Percentiles rank a stretch among this genome's conserved stretches.
Conservation (phyloP, 768 basidiomycete species). For the Leccinum rimulosum region DNA sequence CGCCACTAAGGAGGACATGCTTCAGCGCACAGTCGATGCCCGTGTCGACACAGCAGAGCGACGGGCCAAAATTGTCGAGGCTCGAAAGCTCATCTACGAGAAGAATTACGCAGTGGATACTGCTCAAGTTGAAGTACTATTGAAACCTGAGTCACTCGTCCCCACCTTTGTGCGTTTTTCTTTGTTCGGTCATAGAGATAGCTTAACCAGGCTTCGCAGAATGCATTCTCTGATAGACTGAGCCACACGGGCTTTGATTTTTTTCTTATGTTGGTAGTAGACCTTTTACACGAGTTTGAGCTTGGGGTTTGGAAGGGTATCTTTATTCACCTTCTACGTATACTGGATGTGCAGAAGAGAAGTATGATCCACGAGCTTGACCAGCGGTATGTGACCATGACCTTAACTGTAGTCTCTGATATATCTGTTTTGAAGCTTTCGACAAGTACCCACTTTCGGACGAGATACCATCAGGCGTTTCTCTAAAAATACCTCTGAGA, state of each 20-base stretch:
- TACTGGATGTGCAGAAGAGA: too few relatives aligned
- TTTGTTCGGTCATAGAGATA: neutral
- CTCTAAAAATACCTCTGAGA: too few relatives aligned
- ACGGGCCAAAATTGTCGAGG: neutral
- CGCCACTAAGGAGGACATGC: neutral
- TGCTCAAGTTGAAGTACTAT: neutral
- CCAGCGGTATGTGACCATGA: too few relatives aligned
- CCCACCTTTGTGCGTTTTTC: neutral
- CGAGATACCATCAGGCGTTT: neutral
- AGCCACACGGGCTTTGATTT: neutral
- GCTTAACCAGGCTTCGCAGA: neutral
- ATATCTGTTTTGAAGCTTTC: too few relatives aligned
- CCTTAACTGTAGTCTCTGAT: too few relatives aligned
- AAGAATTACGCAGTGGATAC: neutral
- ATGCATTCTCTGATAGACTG: neutral
- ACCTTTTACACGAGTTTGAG: neutral
- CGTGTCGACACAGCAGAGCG: neutral
- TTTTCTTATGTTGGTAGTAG: neutral
- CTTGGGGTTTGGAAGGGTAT: neutral
- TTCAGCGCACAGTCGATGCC: neutral
- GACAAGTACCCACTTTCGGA: neutral
- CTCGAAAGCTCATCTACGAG: neutral
- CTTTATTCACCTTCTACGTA: too few relatives aligned
- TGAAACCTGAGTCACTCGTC: neutral
- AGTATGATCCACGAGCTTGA: too few relatives aligned